These are phyloP conservation scores for Hortiboletus rubellus DNA, from an alignment of 1,284 basidiomycete genomes.

Conservation along the genomic window DNA sequence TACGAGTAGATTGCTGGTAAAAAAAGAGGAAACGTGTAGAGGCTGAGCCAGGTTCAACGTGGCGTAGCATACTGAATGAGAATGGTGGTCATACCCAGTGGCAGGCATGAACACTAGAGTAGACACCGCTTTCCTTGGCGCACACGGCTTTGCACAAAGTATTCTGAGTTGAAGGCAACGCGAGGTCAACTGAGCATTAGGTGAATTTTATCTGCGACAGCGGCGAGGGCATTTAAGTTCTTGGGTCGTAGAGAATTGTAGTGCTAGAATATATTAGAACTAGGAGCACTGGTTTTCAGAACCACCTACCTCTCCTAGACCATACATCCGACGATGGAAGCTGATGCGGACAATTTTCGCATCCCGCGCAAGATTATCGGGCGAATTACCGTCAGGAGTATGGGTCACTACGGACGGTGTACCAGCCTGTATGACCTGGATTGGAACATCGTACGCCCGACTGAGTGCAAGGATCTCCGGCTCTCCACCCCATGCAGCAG, in stretches of 20 bases:
- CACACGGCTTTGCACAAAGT: neutral
- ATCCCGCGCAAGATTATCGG: conserved; percentile 39
- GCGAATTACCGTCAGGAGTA: conserved; percentile 46
- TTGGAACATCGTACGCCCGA: conserved; percentile 81
- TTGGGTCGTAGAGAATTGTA: conserved; percentile 82
- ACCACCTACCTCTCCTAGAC: conserved; percentile 81
- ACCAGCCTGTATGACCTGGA: conserved; percentile 89
- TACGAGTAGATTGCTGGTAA: neutral
- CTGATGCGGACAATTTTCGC: conserved; percentile 71
- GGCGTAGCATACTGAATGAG: neutral
- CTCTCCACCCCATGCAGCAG: conserved; percentile 95
- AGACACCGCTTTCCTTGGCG: neutral
- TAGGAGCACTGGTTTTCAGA: neutral
- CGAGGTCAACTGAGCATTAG: conserved; percentile 36
- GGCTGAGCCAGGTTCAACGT: neutral
- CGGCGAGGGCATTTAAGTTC: conserved; percentile 33
- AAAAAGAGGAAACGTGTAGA: neutral
- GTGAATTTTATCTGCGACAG: conserved; percentile 45
- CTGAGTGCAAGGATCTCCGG: conserved; percentile 94
- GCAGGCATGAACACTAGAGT: neutral
- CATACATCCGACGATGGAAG: conserved; percentile 91
- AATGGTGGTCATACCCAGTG: neutral
- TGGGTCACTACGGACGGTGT: conserved; percentile 84
- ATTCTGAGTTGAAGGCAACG: neutral
- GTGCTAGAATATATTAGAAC: conserved; percentile 52